Conservation (phyloP, 129 eudicot species). For the Dittrichia graveolens region DNA sequence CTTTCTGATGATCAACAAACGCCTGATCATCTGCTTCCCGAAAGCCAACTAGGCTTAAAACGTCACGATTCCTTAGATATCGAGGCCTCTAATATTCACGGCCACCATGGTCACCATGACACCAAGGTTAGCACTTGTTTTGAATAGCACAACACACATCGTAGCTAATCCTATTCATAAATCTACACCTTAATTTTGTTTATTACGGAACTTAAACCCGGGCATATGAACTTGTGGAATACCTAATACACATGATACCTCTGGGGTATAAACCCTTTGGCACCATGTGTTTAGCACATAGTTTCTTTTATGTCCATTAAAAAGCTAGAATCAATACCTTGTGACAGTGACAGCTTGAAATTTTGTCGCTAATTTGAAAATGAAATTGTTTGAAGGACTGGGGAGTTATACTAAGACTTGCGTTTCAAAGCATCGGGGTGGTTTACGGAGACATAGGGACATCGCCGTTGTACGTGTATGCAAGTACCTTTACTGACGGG, state of each 20-base stretch:
- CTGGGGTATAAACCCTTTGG: too few species aligned
- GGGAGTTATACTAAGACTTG: constrained; percentile 57
- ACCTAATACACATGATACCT: too few species aligned
- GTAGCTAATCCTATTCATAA: too few species aligned
- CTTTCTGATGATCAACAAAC: constrained; percentile 16
- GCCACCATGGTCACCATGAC: constrained; percentile 39
- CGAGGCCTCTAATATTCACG: constrained; percentile 49
- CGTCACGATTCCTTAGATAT: constrained; percentile 59
- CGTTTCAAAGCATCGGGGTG: constrained; percentile 87
- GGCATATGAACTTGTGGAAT: too few species aligned
- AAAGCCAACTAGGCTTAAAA: constrained; percentile 14
- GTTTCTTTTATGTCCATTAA: too few species aligned
- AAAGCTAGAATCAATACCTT: too few species aligned
- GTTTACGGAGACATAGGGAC: constrained; percentile 90
- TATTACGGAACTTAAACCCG: too few species aligned
- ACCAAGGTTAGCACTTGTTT: constrained; percentile 21
- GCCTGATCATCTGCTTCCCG: constrained; percentile 21
- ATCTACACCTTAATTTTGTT: background rate
- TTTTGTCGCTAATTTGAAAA: background rate
- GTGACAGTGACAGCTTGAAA: too few species aligned
- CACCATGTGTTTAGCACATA: too few species aligned
- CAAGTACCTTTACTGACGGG: constrained; percentile 59
- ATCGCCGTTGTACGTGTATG: constrained; percentile 74
- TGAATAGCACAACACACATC: background rate
- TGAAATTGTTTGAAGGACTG: constrained; percentile 35